Conservation (phyloP, 169 alveolate genomes). For the Cryptosporidium baileyi region DNA sequence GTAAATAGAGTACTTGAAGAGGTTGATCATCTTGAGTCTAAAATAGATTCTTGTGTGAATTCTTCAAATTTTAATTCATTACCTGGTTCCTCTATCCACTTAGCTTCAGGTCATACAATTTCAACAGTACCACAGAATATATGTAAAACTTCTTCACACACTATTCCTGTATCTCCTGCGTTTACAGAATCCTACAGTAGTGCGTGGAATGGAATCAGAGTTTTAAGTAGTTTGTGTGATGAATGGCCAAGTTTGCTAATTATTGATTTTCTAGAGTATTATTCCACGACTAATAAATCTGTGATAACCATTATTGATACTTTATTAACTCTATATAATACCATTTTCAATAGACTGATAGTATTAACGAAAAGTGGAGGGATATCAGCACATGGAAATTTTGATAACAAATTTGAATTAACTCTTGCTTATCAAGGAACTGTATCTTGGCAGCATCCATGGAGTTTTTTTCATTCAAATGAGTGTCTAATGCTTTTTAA, state of each 20-base stretch:
- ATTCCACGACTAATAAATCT: conserved; percentile 44
- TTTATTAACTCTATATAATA: conserved; percentile 42
- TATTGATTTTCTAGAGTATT: conserved; percentile 57
- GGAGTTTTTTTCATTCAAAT: conserved; percentile 65
- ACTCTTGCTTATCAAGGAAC: conserved; percentile 63
- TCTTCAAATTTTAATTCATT: not conserved
- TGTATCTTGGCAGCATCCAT: conserved; percentile 67
- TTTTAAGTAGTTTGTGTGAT: conserved; percentile 42
- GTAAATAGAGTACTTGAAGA: conserved; percentile 52
- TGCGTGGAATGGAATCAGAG: conserved; percentile 69
- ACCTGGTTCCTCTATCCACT: not conserved
- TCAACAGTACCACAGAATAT: not conserved
- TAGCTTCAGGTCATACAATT: not conserved
- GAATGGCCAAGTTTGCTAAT: conserved; percentile 69
- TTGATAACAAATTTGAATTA: conserved; percentile 60
- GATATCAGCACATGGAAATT: conserved; percentile 50
- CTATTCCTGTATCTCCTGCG: conserved; percentile 59
- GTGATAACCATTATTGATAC: conserved; percentile 35
- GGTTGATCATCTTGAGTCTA: conserved; percentile 12
- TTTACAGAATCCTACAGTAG: conserved; percentile 46
- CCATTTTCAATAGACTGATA: conserved; percentile 40
- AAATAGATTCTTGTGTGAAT: not conserved
- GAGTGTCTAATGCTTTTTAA: conserved; percentile 51
- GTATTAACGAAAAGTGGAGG: conserved; percentile 61
- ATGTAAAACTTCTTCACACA: not conserved